Evolutionary conservation across 768 basidiomycete species (phyloP).

Genomic region (Termitomyces sp.): DNA sequence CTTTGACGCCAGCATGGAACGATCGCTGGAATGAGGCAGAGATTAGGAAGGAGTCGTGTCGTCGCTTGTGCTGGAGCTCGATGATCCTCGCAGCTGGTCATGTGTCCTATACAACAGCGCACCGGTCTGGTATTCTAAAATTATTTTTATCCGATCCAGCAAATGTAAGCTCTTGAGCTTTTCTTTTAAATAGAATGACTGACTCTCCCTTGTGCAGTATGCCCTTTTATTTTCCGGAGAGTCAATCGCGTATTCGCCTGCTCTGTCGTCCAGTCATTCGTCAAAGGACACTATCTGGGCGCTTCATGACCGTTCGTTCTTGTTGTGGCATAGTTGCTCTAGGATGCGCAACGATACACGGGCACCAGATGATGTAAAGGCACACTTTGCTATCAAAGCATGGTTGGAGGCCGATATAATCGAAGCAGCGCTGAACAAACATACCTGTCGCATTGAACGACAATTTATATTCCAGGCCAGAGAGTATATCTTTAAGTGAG

Average conservation of each 20-base stretch:
- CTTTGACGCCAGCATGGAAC: constrained; percentile 64
- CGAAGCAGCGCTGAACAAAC: constrained; percentile 59
- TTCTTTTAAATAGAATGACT: constrained; percentile 4
- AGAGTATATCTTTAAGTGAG: constrained; percentile 79
- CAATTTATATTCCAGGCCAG: constrained; percentile 68
- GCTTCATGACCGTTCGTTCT: constrained; percentile 64
- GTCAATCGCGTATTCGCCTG: constrained; percentile 40
- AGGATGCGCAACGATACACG: constrained; percentile 48
- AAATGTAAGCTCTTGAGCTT: constrained; percentile 47
- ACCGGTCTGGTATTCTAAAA: constrained; percentile 37
- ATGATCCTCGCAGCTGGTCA: constrained; percentile 64
- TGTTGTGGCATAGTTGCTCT: constrained; percentile 74
- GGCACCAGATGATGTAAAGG: constrained; percentile 49
- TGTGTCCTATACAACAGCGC: constrained; percentile 56
- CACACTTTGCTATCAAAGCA: constrained; percentile 61
- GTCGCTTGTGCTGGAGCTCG: constrained; percentile 73
- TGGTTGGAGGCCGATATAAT: constrained; percentile 72
- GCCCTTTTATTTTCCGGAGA: constrained; percentile 79
- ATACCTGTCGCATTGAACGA: constrained; percentile 67
- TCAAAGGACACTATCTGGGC: constrained; percentile 75
- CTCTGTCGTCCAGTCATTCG: constrained; percentile 26
- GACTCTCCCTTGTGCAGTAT: constrained; percentile 41
- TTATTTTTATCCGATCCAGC: constrained; percentile 62
- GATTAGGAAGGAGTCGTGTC: constrained; percentile 67
- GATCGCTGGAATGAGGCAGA: constrained; percentile 58